Conservation (phyloP, 176 grass and related monocot genomes). For the Ampelocalamus luodianensis region DNA sequence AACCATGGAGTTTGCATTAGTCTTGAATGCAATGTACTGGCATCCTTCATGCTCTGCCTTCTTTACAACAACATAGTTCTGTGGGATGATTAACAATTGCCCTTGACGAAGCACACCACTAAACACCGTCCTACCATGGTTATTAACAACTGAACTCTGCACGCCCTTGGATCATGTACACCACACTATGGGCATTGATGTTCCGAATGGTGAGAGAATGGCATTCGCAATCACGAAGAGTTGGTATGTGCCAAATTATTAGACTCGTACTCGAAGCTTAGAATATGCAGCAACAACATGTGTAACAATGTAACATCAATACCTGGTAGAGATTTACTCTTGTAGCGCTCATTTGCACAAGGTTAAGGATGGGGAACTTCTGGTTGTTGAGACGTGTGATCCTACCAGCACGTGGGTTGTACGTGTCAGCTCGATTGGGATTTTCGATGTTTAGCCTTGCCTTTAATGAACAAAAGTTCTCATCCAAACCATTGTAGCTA, state of each 20-base stretch:
- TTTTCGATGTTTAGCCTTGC: neutral
- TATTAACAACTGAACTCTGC: slow-evolving; percentile 32
- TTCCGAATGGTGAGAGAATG: slow-evolving; percentile 37
- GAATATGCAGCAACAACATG: no score
- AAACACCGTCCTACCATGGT: slow-evolving; percentile 17
- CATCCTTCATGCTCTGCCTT: neutral
- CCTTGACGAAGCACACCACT: neutral
- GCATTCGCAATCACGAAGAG: slow-evolving; percentile 30
- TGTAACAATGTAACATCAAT: neutral
- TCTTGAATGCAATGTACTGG: neutral
- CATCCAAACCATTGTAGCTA: neutral
- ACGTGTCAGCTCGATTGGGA: slow-evolving; percentile 25
- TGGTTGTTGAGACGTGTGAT: neutral
- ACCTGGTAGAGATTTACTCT: slow-evolving; percentile 46
- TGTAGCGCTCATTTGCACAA: slow-evolving; percentile 39
- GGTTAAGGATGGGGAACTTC: neutral
- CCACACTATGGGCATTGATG: slow-evolving; percentile 52
- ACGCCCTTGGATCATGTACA: slow-evolving; percentile 41
- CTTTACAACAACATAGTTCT: neutral
- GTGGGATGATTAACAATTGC: slow-evolving; percentile 13
- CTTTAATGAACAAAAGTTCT: neutral
- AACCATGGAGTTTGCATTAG: neutral
- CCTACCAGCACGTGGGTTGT: slow-evolving; percentile 45
- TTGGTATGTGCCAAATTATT: neutral
- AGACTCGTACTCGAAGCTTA: neutral